Evolutionary conservation across 305 asterid species (phyloP), one percentile per base, ranked within the genome.

Genomic region (Solanum hybrid): DNA sequence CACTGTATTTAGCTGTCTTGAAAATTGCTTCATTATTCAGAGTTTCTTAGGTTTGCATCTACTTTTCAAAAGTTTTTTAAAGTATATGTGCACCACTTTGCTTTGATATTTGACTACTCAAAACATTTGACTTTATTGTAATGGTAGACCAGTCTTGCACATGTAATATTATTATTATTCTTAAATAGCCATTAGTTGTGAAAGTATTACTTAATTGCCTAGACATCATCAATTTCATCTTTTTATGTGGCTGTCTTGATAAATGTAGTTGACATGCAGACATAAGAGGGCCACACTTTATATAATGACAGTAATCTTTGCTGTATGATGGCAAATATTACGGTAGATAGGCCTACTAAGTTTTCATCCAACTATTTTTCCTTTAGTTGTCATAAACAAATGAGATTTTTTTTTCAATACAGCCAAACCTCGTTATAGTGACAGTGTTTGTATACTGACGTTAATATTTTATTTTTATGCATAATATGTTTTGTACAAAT

Each of bases 91-190:
- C 89, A 91, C 89, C 79, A 73, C 87, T 85, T 27, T 89, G 88
- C 90, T 91, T 93, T 93, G 87, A 29, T 84, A 84, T 84, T 84
- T 84, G 94, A 92, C 94, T 79, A 89, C 89, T 89, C 89, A 60
- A 84, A 78, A 79, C 75, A 89, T 94, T 56, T 92, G 93, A 91
- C 95, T 92, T 94, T 93, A 94, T 91, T 92, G 88, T 88, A 66
- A 89, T 90, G 88, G 89, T 88, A 90, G 91, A 80, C 91, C 88
- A 76, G 75, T 79, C 87, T 71, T 88, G 69, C 88, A 82, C 89
- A 78, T 89, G 42, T 72, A 86, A 26, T n/a, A n/a, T n/a, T 56
- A 34, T 40, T 56, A 37, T 40, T 86, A 86, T 66, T 75, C 31
- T 88, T 77, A 24, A 11, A 31, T 77, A 24, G 72, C 56, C 86